Base-by-base conservation (phyloP, 305 asterid species). In the Solanum aculeatissimum region DNA sequence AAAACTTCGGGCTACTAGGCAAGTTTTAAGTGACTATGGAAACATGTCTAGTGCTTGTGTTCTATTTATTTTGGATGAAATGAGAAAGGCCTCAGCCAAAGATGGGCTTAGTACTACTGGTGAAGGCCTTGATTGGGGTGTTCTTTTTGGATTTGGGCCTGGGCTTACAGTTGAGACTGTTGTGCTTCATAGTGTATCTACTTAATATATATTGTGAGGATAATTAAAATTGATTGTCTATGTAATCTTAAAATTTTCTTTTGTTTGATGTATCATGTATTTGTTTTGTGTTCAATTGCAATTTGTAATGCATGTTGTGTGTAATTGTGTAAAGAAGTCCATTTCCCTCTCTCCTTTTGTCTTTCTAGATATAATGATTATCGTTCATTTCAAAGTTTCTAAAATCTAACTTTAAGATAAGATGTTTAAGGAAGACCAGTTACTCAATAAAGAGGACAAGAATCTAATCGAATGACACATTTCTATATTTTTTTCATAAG, bases 31-130 rank as follows among this genome's bases (percentile, higher is more conserved):
- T 32, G 94, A 93, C 82, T 92, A 91, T 69, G 95, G 97, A 23
- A 93, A 92, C 71, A 93, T 93, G 97, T 91, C 97, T 79, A 93
- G 97, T 81, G 93, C 97, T 0, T 91, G 95, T 83, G 97, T 92
- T 45, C 70, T 93, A 47, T 93, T 93, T 27, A 89, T 92, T 14
- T 57, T 93, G 85, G 95, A 93, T 65, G 93, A 93, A 71, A 93
- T 91, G 97, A 89, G 95, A 84, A 93, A 93, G 86, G 15, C 92
- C 45, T 93, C 97, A 0, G 85, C 93, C 4, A 88, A 92, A 80
- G 94, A 92, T 25, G 94, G 95, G 82, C 10, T 81, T 82, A 75
- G 77, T 85, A 66, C 95, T 79, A 93, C 95, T 11, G 97, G 97
- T 2, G 97, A 93, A 38, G 97, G 95, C 51, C 84, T 91, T 3